A percentile compares a stretch with the other conserved stretches of the same genome.
Conservation (phyloP, 805 yeast genomes). For the Tetrapisispora fleetii region DNA sequence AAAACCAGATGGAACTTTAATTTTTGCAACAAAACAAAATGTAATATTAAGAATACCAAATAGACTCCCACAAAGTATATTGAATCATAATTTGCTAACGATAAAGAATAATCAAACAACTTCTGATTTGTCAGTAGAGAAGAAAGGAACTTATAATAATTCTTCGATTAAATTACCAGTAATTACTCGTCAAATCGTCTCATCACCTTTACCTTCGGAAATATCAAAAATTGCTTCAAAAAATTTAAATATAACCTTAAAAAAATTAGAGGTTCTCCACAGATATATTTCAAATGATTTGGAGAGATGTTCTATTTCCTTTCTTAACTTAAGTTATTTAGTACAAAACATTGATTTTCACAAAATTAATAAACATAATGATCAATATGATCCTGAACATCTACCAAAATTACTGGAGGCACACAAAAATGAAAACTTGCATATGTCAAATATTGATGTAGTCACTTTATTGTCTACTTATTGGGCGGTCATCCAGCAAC, state of each 20-base stretch:
- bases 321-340: slow-evolving; percentile 32
- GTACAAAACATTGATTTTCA: slow-evolving; percentile 28
- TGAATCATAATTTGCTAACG: slow-evolving; percentile 3
- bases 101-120: slow-evolving; percentile 4
- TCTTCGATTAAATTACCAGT: slow-evolving; percentile 21
- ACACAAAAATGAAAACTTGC: background rate
- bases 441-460: slow-evolving; percentile 11
- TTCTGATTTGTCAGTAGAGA: background rate
- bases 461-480: slow-evolving; percentile 36
- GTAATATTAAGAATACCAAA: slow-evolving; percentile 47
- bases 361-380: slow-evolving; percentile 4
- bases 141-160: background rate
- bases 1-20: slow-evolving; percentile 46
- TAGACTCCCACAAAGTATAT: slow-evolving; percentile 12
- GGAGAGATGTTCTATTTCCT: slow-evolving; percentile 35
- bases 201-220: slow-evolving; percentile 28
- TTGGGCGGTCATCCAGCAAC: slow-evolving; percentile 40
- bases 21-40: slow-evolving; percentile 36
- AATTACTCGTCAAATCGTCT: slow-evolving; percentile 24
- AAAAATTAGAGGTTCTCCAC: slow-evolving; percentile 39
- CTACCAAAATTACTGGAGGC: slow-evolving; percentile 1
- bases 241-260: slow-evolving; percentile 31
- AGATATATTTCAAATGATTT: slow-evolving; percentile 32
- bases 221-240: slow-evolving; percentile 35
- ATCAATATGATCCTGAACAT: background rate